Base-by-base conservation (phyloP, 306 rosid genomes). In the Cicer chorassanicum region DNA sequence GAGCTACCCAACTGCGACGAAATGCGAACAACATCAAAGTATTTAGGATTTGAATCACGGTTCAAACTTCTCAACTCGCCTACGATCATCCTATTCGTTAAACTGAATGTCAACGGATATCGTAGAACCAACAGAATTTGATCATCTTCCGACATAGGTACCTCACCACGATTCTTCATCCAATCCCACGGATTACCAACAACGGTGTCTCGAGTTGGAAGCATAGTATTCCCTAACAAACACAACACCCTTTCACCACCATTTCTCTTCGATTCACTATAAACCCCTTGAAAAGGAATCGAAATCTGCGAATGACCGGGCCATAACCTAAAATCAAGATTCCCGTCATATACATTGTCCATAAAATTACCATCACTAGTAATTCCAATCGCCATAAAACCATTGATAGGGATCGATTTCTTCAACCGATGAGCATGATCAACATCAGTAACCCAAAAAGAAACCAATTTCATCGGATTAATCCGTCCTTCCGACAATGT, bases 221-320 rank as follows among this genome's bases (percentile, higher is more conserved):
- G 81, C 88, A 86, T 82, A 18, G 97, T 79, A 61, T 68, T 78
- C 70, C 98, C 98, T 82, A 94, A 74, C 85, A 93, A 89, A 79
- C 98, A 91, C 88, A 91, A 64, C 45, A 87, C 96, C 83, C 91
- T 89, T 66, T 91, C 96, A 49, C 97, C 97, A 10, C 91, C 92
- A 81, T 91, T 88, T 73, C 79, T 93, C 84, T 82, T 77, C 3
- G 96, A 83, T 83, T 89, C 98, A 0, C 96, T 86, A 76, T 93
- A 93, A 82, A 93, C 66, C 74, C 98, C 98, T 84, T 91, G 90
- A 54, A 91, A 89, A 54, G 83, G 48, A 60, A 93, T 80, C 10
- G 83, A 44, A 61, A 93, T 86, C 79, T 83, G 82, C 72, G 98
- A 86, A 65, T 80, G 87, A 29, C 92, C 78, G 0, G 94, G 84